Conservation (phyloP, 1,139 yeast species). For the Pichia sp. region DNA sequence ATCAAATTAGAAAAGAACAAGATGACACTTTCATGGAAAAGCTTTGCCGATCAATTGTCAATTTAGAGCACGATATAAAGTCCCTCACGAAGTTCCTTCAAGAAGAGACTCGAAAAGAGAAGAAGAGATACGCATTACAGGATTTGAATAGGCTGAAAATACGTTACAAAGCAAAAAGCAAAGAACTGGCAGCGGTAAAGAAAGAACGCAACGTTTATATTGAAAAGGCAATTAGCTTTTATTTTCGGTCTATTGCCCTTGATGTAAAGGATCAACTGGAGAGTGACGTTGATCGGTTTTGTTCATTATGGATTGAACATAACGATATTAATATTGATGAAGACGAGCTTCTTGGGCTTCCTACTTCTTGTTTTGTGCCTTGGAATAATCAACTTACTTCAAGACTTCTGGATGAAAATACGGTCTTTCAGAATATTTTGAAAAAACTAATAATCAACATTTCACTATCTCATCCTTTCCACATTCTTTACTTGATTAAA, state of each 20-base stretch:
- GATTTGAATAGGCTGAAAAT: slow-evolving; percentile 46
- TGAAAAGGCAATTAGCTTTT: slow-evolving; percentile 54
- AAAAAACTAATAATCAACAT: slow-evolving; percentile 47
- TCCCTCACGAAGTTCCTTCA: slow-evolving; percentile 45
- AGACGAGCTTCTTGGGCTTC: slow-evolving; percentile 33
- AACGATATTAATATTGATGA: slow-evolving; percentile 27
- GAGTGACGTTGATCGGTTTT: slow-evolving; percentile 68
- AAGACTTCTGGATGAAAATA: slow-evolving; percentile 47
- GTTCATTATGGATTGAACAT: slow-evolving; percentile 79
- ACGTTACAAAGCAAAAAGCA: slow-evolving; percentile 47
- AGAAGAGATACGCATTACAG: slow-evolving; percentile 34
- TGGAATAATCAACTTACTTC: slow-evolving; percentile 87
- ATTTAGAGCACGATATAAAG: slow-evolving; percentile 42
- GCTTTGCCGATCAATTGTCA: slow-evolving; percentile 37
- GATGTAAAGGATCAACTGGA: slow-evolving; percentile 41
- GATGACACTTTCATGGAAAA: slow-evolving; percentile 44
- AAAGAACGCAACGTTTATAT: slow-evolving; percentile 43
- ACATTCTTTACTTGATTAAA: slow-evolving; percentile 63
- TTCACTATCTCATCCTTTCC: slow-evolving; percentile 68
- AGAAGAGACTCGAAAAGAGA: slow-evolving; percentile 36
- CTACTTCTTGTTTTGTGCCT: slow-evolving; percentile 59
- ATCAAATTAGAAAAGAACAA: slow-evolving; percentile 48
- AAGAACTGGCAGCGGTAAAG: slow-evolving; percentile 40
- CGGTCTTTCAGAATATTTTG: slow-evolving; percentile 54
- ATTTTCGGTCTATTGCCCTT: slow-evolving; percentile 48